These are phyloP conservation scores for Botrytis paeoniae DNA, from an alignment of 2,329 filamentous ascomycete species.

Conservation along the genomic window DNA sequence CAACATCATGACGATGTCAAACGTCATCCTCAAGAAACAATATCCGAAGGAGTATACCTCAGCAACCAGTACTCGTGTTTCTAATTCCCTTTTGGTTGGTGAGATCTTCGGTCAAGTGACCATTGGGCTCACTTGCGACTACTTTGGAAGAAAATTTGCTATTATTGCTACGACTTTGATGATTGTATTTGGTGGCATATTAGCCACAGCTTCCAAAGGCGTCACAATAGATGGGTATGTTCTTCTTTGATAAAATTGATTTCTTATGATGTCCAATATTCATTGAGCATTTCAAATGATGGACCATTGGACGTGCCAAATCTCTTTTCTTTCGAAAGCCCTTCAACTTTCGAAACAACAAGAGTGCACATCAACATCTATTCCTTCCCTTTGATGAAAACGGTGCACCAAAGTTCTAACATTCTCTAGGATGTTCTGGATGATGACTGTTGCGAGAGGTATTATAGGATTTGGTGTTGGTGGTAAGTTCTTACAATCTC, in stretches of 20 bases:
- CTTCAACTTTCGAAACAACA: not conserved
- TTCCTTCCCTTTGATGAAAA: not conserved
- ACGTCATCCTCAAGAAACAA: slow-evolving; percentile 36
- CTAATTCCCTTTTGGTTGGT: slow-evolving; percentile 43
- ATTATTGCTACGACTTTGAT: slow-evolving; percentile 46
- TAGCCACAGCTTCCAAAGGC: slow-evolving; percentile 46
- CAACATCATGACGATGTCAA: slow-evolving; percentile 39
- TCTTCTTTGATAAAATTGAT: not conserved
- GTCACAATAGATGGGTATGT: slow-evolving; percentile 41
- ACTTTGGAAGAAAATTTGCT: slow-evolving; percentile 45
- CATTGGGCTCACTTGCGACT: slow-evolving; percentile 45
- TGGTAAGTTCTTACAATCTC: slow-evolving; percentile 32
- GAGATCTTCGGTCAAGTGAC: slow-evolving; percentile 44
- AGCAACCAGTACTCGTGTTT: slow-evolving; percentile 41
- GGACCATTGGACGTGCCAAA: too few species aligned
- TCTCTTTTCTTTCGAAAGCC: not conserved
- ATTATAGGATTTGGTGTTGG: slow-evolving; percentile 47
- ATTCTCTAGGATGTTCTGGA: slow-evolving; percentile 47
- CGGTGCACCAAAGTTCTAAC: not conserved
- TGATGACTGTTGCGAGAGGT: slow-evolving; percentile 49
- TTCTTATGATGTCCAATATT: not conserved
- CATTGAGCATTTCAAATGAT: not conserved
- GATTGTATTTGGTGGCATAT: slow-evolving; percentile 45
- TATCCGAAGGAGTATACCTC: slow-evolving; percentile 29
- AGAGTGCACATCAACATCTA: not conserved